Conservation (phyloP, 2,329 filamentous ascomycete genomes). For the Hymenoscyphus fructigenus region DNA sequence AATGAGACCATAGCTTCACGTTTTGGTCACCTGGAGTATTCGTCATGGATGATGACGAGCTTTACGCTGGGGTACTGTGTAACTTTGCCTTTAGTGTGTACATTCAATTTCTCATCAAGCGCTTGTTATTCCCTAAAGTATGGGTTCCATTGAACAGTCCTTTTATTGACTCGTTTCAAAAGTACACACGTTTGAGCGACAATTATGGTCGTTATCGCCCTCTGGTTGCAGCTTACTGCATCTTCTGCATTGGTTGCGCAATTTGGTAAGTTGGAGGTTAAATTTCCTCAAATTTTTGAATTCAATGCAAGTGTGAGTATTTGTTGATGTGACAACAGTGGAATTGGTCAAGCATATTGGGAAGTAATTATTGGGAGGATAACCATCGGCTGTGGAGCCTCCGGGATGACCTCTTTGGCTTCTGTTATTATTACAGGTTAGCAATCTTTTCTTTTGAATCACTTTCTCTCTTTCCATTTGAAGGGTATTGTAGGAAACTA, state of each 20-base stretch:
- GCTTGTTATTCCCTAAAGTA: too few relatives aligned
- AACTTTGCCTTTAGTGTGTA: slow-evolving; percentile 16
- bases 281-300: slow-evolving; percentile 2
- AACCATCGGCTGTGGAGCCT: slow-evolving; percentile 51
- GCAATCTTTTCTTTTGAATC: background rate
- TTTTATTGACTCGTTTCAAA: background rate
- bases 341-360: slow-evolving; percentile 45
- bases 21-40: slow-evolving; percentile 22
- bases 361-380: slow-evolving; percentile 50
- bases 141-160: background rate
- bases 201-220: slow-evolving; percentile 52
- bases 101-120: background rate
- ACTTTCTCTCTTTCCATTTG: background rate
- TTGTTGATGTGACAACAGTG: slow-evolving; percentile 34
- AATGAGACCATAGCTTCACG: slow-evolving; percentile 26
- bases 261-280: slow-evolving; percentile 19
- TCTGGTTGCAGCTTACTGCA: slow-evolving; percentile 50
- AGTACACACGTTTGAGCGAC: slow-evolving; percentile 49
- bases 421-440: slow-evolving; percentile 52
- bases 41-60: slow-evolving; percentile 29
- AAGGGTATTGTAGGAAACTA: slow-evolving; percentile 4
- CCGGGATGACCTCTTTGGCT: slow-evolving; percentile 49
- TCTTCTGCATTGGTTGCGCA: slow-evolving; percentile 42
- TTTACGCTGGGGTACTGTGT: slow-evolving; percentile 27
- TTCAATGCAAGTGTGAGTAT: slow-evolving; percentile 32